Base-by-base conservation (phyloP, 805 yeast genomes). In the Starmerella apicola region DNA sequence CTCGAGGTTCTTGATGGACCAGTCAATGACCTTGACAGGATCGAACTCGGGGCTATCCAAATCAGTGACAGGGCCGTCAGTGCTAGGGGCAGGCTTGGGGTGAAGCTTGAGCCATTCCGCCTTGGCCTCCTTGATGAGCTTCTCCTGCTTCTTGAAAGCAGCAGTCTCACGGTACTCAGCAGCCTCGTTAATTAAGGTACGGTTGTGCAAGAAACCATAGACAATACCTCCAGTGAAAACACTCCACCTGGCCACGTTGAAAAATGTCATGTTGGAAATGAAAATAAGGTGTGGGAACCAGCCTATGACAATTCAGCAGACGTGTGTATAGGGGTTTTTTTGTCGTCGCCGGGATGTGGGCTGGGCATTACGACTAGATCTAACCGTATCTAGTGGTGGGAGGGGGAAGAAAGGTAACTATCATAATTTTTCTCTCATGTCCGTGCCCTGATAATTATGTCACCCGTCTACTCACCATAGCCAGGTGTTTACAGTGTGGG, bases 11-110 rank as follows among this genome's bases (percentile, higher is more conserved):
- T 48, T 39, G 39, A 49, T 24, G 34, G 37, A 32, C 51, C 46
- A 44, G 41, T 51, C 56, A 36, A 61, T 51, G 49, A 49, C 56
- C 51, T 60, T 58, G 41, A 59, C 95, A 54, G 81, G 72, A 61
- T 86, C 97, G 62, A 84, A 72, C 66, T 85, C 80, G 51, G 94
- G 91, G 64, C 85, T 94, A 56, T 83, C 88, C 60, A 85, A 70
- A 65, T 86, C 71, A 38, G 70, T 67, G 33, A 63, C 51, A n/a
- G 68, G 62, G 36, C 66, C 52, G 23, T 64, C 53, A n/a, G 58
- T 49, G 34, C 59, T 49, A 18, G 60, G 56, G 26, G 57, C 62
- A 43, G 68, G 68, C 45, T 62, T 62, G 47, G 65, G 66, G 55
- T 71, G 63, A 56, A 75, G 64, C 63, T 74, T 79, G 52, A 83